Evolutionary conservation across 306 rosid genomes (phyloP).

Genomic region (Rosa rugosa): DNA sequence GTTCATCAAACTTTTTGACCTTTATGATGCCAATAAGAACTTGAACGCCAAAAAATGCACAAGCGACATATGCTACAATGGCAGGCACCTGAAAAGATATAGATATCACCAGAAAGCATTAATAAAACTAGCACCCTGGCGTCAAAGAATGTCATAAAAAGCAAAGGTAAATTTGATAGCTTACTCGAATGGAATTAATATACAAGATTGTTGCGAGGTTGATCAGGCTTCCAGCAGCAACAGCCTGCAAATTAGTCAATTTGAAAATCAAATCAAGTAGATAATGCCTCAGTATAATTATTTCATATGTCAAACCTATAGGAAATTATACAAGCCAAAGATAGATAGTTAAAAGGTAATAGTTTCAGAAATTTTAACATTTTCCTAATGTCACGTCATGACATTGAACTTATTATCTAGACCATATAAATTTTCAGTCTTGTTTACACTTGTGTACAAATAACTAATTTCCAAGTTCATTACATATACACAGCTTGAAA

Average conservation of each 20-base stretch:
- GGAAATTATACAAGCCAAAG: not conserved
- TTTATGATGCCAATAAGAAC: slow-evolving; percentile 87
- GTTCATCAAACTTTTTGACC: slow-evolving; percentile 81
- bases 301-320: not conserved
- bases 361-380: not conserved
- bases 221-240: slow-evolving; percentile 93
- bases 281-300: slow-evolving; percentile 19
- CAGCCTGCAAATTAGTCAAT: slow-evolving; percentile 62
- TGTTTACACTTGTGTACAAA: not conserved
- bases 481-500: not conserved
- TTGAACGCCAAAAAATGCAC: slow-evolving; percentile 83
- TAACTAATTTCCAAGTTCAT: not conserved
- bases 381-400: not conserved
- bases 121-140: not conserved
- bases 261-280: slow-evolving; percentile 14
- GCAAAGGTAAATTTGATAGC: slow-evolving; percentile 22
- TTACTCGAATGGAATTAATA: slow-evolving; percentile 77
- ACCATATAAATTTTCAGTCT: not conserved
- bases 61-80: slow-evolving; percentile 56
- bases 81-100: slow-evolving; percentile 74
- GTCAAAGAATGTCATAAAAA: not conserved
- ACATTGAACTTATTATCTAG: not conserved
- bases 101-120: not conserved
- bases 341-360: not conserved
- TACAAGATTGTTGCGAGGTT: slow-evolving; percentile 90